A percentile compares a stretch with the other conserved stretches of the same genome.
phyloP scores from a whole-genome alignment of 306 rosid species.

The Trifolium fragiferum region DNA sequence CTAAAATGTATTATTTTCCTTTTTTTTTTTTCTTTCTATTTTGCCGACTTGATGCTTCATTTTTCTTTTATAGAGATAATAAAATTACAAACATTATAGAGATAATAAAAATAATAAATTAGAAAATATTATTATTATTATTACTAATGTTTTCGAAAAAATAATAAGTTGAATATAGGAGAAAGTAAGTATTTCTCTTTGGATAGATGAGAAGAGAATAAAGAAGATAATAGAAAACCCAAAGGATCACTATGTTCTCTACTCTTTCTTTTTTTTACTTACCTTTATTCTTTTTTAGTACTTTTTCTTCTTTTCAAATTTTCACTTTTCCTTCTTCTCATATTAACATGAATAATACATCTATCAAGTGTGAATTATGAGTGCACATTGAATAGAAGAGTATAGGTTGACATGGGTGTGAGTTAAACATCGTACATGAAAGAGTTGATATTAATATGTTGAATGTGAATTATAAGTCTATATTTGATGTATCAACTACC shows the following conservation, averaged over 20 bases:
- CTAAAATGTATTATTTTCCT: not conserved
- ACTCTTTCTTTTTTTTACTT: not conserved
- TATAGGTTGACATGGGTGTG: too few relatives aligned
- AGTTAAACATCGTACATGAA: too few relatives aligned
- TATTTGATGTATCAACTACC: too few relatives aligned
- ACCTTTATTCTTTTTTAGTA: not conserved
- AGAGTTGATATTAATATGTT: too few relatives aligned
- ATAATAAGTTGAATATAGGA: not conserved
- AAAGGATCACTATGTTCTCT: not conserved
- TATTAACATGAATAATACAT: too few relatives aligned
- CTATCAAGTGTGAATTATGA: too few relatives aligned
- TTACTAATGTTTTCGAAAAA: not conserved
- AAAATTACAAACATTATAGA: not conserved
- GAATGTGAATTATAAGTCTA: too few relatives aligned
- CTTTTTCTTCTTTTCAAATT: not conserved
- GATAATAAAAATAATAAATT: not conserved
- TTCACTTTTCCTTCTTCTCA: not conserved
- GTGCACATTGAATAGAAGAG: too few relatives aligned
- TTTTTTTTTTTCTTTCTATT: too few relatives aligned
- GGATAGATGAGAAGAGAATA: not conserved
- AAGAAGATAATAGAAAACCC: not conserved
- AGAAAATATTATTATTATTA: not conserved
- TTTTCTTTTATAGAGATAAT: too few relatives aligned
- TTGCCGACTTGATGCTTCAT: too few relatives aligned
- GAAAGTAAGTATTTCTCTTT: too few relatives aligned